A percentile compares a stretch with the other conserved stretches of the same genome.
Conservation (phyloP, 495 filamentous ascomycete genomes). For the Xylaria curta region DNA sequence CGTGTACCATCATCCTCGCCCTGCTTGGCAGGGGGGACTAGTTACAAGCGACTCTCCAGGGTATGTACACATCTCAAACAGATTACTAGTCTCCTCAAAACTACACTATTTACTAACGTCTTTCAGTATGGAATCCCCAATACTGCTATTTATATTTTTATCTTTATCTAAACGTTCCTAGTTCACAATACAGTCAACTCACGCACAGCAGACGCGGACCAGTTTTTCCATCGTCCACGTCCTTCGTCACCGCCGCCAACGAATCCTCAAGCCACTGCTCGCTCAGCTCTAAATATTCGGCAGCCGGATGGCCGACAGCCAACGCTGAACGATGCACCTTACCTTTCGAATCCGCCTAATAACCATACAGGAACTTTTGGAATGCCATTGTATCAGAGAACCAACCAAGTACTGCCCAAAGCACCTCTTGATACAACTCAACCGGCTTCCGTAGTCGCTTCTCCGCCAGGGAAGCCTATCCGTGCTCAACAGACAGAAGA, state of each 20-base stretch:
- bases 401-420: not conserved
- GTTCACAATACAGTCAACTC: not conserved
- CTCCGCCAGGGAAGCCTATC: too few species aligned
- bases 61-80: not conserved
- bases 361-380: not conserved
- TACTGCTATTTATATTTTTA: too few species aligned
- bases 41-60: conserved; percentile 4
- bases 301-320: not conserved
- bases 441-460: not conserved
- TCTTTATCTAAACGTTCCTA: not conserved
- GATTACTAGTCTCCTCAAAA: not conserved
- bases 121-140: not conserved
- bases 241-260: not conserved
- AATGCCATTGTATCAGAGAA: not conserved
- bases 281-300: not conserved
- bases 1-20: not conserved
- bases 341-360: not conserved
- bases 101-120: not conserved
- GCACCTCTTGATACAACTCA: not conserved
- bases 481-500: not conserved
- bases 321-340: not conserved
- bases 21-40: not conserved
- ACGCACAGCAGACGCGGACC: not conserved
- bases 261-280: not conserved
- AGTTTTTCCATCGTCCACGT: conserved; percentile 6